Evolutionary conservation across 495 filamentous ascomycete genomes (phyloP).

Genomic region (Emericellopsis terricola): DNA sequence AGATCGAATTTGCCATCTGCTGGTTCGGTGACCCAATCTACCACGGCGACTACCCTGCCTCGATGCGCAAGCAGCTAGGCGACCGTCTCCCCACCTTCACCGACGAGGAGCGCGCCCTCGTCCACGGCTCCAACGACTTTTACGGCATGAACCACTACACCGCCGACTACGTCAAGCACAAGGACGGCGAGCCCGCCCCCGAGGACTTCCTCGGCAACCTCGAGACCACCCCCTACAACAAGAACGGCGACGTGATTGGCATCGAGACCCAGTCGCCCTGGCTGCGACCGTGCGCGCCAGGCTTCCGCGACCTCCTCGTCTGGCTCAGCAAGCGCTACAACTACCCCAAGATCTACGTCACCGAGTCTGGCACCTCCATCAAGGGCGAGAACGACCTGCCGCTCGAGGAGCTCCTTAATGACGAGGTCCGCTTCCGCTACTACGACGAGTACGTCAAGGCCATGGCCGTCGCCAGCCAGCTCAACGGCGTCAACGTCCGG

Average conservation of each 20-base stretch:
- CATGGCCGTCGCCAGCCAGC: constrained; percentile 44
- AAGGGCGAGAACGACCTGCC: constrained; percentile 63
- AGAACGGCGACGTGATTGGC: constrained; percentile 49
- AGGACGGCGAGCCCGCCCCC: constrained; percentile 31
- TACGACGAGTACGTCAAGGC: constrained; percentile 56
- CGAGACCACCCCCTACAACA: constrained; percentile 47
- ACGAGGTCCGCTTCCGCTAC: constrained; percentile 60
- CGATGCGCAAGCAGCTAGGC: constrained; percentile 57
- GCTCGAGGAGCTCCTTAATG: constrained; percentile 47
- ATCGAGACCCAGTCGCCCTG: constrained; percentile 61
- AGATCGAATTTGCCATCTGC: constrained; percentile 45
- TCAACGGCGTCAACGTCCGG: constrained; percentile 52
- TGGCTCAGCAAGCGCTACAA: constrained; percentile 66
- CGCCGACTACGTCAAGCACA: constrained; percentile 63
- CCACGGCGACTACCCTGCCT: constrained; percentile 56
- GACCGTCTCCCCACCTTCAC: constrained; percentile 49
- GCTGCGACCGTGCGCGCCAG: constrained; percentile 50
- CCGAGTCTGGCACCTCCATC: constrained; percentile 64
- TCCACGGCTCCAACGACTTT: constrained; percentile 63
- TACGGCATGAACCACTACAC: constrained; percentile 82
- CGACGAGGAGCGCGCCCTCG: constrained; percentile 42
- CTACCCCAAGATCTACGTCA: constrained; percentile 60
- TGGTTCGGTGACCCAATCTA: constrained; percentile 68
- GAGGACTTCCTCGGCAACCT: constrained; percentile 58
- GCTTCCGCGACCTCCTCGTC: constrained; percentile 58